phyloP scores from a whole-genome alignment of 345 rosid species.

The Mangifera indica region DNA sequence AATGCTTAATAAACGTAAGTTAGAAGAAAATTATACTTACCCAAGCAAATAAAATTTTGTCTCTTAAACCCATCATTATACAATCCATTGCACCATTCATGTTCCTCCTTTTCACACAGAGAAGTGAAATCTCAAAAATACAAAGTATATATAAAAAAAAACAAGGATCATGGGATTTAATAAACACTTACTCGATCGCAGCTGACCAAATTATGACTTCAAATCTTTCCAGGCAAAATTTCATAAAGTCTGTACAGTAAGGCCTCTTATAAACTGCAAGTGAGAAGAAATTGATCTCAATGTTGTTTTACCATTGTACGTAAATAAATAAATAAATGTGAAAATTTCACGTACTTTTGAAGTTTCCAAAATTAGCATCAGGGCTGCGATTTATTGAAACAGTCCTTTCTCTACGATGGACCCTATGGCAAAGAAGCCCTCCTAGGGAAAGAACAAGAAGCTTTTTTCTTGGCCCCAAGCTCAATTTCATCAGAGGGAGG shows the following conservation, averaged over 20 bases:
- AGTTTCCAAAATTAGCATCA: conserved; percentile 32
- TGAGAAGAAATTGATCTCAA: too few species aligned
- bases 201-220: conserved; percentile 55
- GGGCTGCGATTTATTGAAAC: too few species aligned
- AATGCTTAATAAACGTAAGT: neutral
- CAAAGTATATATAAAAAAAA: neutral
- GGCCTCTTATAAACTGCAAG: conserved; percentile 50
- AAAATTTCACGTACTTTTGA: conserved; percentile 18
- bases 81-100: conserved; percentile 27
- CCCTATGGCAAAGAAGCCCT: conserved; percentile 42
- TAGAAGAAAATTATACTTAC: conserved; percentile 8
- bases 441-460: conserved; percentile 29
- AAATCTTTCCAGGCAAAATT: conserved; percentile 44
- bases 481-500: conserved; percentile 13
- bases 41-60: conserved; percentile 40
- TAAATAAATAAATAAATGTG: neutral
- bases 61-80: conserved; percentile 13
- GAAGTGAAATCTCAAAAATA: too few species aligned
- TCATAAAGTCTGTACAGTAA: conserved; percentile 35
- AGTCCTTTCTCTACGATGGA: too few species aligned
- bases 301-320: too few species aligned
- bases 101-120: conserved; percentile 11
- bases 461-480: conserved; percentile 26
- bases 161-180: neutral
- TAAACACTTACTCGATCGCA: conserved; percentile 27